Conservation (phyloP, 2,329 filamentous ascomycete species). For the Ascochyta fabae region DNA sequence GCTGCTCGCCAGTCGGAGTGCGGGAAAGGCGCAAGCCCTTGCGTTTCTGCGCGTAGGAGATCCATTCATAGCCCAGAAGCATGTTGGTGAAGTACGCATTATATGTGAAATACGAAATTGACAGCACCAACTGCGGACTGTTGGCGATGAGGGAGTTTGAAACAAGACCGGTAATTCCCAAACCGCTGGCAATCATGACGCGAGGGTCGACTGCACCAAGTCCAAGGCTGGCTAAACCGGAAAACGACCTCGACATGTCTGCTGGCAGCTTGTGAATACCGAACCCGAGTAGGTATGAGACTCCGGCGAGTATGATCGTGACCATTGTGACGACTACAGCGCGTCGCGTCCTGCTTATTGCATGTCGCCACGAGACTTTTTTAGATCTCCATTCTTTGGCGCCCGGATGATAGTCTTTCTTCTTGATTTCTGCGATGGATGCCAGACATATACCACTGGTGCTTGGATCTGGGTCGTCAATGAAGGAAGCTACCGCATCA, state of each 20-base stretch:
- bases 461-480: constrained; percentile 18
- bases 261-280: not conserved
- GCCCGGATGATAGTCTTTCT: not conserved
- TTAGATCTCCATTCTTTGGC: not conserved
- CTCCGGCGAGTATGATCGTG: not conserved
- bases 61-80: constrained; percentile 56
- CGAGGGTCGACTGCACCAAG: constrained; percentile 3
- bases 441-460: constrained; percentile 19
- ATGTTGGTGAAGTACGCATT: constrained; percentile 57
- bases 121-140: constrained; percentile 55
- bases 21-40: constrained; percentile 48
- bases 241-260: not conserved
- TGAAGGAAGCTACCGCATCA: constrained; percentile 34
- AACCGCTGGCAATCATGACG: constrained; percentile 4
- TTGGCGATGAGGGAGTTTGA: constrained; percentile 52
- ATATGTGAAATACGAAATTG: constrained; percentile 54
- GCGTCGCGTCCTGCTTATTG: not conserved
- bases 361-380: not conserved
- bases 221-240: not conserved
- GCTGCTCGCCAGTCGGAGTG: constrained; percentile 38
- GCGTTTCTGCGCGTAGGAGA: constrained; percentile 39
- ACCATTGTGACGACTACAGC: not conserved
- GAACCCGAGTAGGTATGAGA: not conserved
- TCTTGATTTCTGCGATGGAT: not conserved
- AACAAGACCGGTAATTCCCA: constrained; percentile 2